Conservation (phyloP, 1,284 basidiomycete species). For the Cutaneotrichosporon arboriforme region DNA sequence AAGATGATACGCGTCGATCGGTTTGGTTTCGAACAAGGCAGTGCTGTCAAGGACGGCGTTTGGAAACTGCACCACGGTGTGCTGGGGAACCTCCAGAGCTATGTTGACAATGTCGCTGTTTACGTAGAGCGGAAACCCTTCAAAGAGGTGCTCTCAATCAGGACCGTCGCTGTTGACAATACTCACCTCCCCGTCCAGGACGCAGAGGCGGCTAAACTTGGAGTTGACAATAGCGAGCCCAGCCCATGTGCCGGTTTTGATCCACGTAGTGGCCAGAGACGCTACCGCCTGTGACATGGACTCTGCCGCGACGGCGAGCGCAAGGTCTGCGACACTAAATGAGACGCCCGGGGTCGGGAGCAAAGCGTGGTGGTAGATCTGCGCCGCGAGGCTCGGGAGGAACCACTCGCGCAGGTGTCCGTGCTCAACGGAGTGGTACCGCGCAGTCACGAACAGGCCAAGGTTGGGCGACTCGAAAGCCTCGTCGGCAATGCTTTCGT, state of each 20-base stretch:
- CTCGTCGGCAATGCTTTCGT: no score
- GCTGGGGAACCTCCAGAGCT: background rate
- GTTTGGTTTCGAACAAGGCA: background rate
- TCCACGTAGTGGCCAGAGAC: constrained; percentile 1
- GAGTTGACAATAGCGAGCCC: background rate
- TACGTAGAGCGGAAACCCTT: background rate
- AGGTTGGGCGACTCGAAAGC: no score
- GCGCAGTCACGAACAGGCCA: no score
- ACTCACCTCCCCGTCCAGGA: background rate
- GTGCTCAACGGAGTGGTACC: no score
- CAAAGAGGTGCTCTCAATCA: no score
- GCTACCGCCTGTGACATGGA: background rate
- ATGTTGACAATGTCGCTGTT: background rate
- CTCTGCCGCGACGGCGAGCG: no score
- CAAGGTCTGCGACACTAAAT: no score
- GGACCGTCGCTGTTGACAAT: no score
- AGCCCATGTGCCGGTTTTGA: constrained; percentile 2
- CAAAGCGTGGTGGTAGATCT: no score
- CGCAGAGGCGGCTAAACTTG: constrained; percentile 3
- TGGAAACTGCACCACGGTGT: background rate
- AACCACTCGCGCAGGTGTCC: no score
- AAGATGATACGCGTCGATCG: background rate
- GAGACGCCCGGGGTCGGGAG: no score
- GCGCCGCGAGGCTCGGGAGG: no score
- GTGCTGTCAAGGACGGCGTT: background rate